Conservation (phyloP, 2,329 filamentous ascomycete genomes). For the Colletotrichum somersetense region DNA sequence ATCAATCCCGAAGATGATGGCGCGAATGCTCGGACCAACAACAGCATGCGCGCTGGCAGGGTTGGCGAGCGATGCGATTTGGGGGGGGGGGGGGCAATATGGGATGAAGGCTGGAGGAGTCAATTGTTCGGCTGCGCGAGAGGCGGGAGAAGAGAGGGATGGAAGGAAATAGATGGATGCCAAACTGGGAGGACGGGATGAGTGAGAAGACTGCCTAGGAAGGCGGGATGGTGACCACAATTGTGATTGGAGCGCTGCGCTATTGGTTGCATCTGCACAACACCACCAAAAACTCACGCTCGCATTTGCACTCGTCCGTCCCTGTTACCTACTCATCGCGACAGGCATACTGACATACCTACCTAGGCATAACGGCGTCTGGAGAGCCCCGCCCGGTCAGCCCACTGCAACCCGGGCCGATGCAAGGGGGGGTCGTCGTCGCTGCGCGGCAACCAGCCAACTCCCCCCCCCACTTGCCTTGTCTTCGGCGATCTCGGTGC, state of each 20-base stretch:
- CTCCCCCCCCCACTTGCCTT: conserved; percentile 27
- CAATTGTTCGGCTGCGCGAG: conserved; percentile 17
- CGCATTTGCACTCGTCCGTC: conserved; percentile 3
- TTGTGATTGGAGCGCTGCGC: conserved; percentile 32
- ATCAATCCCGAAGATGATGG: background rate
- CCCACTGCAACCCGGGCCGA: conserved; percentile 33
- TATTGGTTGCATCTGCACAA: conserved; percentile 21
- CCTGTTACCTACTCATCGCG: conserved; percentile 19
- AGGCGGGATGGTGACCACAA: background rate
- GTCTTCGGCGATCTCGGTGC: conserved; percentile 12
- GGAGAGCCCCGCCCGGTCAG: background rate
- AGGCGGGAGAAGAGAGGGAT: conserved; percentile 11
- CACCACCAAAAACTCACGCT: conserved; percentile 8
- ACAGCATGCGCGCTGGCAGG: conserved; percentile 1
- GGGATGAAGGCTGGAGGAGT: conserved; percentile 17
- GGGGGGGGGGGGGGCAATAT: conserved; percentile 8
- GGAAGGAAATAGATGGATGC: conserved; percentile 23
- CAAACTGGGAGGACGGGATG: conserved; percentile 21
- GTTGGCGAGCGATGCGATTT: conserved; percentile 15
- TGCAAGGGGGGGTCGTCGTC: conserved; percentile 32
- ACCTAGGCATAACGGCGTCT: background rate
- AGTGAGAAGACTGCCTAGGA: conserved; percentile 27
- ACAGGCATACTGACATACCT: background rate
- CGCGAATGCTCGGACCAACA: background rate
- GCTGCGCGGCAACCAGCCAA: conserved; percentile 38